Evolutionary conservation across 306 rosid genomes (phyloP), one percentile per base, ranked within the genome.

Genomic region (Arachis hypogaea): DNA sequence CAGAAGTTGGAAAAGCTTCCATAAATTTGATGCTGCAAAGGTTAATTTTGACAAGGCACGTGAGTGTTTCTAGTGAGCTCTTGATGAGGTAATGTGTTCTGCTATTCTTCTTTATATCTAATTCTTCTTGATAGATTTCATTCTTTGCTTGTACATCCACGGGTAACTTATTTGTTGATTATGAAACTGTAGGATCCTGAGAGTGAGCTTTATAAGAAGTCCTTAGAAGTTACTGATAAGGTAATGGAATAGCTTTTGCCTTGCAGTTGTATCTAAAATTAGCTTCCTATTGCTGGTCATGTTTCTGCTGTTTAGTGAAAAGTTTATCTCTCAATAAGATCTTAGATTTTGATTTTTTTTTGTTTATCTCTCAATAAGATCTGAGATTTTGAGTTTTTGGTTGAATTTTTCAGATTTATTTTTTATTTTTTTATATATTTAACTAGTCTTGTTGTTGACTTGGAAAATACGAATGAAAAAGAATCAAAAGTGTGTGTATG

Each of bases 151-250:
- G 14, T 14, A 14, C 14, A 63, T 36, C 38, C 28, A 11, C 45
- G 29, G 52, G 74, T 75, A 30, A 77, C 61, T 75, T 62, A 50
- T 60, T 61, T 7, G 40, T 75, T 71, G 68, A 28, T 64, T 56
- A 66, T 82, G 63, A 66, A 79, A 62, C 81, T 81, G 75, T 74
- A 90, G 98, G 92, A 90, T 41, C 98, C 98, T 8, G 80, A 72
- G 41, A 93, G 85, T 59, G 94, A 86, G 41, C 91, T 93, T 62
- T 93, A 90, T 52, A 77, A 2, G 51, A 90, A 90, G 85, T 85
- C 98, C 22, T 68, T 90, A 82, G 92, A 88, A 83, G 72, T 88
- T 74, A 79, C 88, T 36, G 56, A 75, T 68, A 85, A 90, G 98
- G 96, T 93, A 81, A 52, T 43, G 59, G 30, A 66, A 16, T 1